Percentiles rank a stretch among this genome's conserved stretches.
Evolutionary conservation across 177 flowering plant genomes (phyloP).

Genomic region (Telopea speciosissima): DNA sequence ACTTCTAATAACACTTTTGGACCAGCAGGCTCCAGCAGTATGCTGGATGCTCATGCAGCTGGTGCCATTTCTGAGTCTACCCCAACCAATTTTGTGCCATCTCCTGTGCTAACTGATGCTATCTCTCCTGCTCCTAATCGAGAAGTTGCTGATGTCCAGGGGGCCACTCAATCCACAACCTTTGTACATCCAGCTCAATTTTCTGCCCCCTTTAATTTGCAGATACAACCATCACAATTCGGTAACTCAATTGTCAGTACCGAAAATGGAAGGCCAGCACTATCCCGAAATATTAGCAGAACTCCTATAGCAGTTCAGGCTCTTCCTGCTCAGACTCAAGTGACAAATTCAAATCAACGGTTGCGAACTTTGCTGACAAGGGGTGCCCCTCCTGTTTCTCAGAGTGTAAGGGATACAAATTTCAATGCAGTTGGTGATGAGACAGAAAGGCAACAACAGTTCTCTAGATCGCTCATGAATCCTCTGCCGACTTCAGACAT

Average conservation of each 20-base stretch:
- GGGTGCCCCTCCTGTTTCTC: conserved; percentile 27
- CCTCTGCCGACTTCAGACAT: conserved; percentile 20
- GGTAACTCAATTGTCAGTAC: conserved; percentile 22
- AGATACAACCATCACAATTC: conserved; percentile 31
- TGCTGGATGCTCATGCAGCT: conserved; percentile 13
- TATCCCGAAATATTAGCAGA: conserved; percentile 37
- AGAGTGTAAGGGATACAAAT: conserved; percentile 17
- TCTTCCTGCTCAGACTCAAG: conserved; percentile 48
- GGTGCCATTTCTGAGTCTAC: conserved; percentile 18
- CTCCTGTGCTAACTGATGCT: conserved; percentile 46
- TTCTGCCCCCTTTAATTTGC: conserved; percentile 22
- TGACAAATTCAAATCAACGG: conserved; percentile 24
- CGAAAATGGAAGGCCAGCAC: conserved; percentile 35
- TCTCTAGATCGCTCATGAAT: conserved; percentile 19
- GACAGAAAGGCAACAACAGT: conserved; percentile 32
- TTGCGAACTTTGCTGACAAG: conserved; percentile 21
- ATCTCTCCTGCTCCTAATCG: conserved; percentile 34
- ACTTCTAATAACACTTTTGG: conserved; percentile 13
- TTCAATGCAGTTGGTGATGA: conserved; percentile 13
- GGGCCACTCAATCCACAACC: conserved; percentile 14
- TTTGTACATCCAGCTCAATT: conserved; percentile 22
- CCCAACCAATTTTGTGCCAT: conserved; percentile 10
- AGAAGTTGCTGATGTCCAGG: conserved; percentile 21
- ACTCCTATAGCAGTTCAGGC: conserved; percentile 62
- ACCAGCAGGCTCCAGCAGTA: conserved; percentile 14